Conservation (phyloP, 176 grass and related monocot species). For the Oryza nivara region DNA sequence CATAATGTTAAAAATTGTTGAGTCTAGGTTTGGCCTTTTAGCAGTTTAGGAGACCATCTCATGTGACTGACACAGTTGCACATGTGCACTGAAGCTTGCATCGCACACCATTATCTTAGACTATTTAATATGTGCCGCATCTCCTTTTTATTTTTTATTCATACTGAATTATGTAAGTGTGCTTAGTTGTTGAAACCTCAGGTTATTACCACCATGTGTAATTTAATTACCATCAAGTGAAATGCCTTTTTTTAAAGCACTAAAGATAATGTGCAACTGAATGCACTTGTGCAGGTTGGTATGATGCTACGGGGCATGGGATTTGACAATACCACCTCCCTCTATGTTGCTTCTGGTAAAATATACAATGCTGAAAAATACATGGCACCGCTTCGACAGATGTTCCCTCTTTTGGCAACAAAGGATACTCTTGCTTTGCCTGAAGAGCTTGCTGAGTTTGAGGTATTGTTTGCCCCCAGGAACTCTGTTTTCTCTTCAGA, state of each 20-base stretch:
- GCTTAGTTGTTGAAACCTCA: slow-evolving; percentile 7
- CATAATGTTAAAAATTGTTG: not conserved
- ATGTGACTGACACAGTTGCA: not conserved
- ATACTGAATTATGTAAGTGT: not conserved
- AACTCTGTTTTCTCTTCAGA: not conserved
- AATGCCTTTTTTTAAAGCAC: not conserved
- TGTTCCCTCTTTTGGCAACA: slow-evolving; percentile 83
- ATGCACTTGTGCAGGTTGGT: slow-evolving; percentile 69
- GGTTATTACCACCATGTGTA: not conserved
- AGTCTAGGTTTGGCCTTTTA: not conserved
- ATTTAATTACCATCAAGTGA: not conserved
- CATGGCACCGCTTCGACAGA: slow-evolving; percentile 80
- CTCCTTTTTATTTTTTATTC: not conserved
- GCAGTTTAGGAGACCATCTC: not conserved
- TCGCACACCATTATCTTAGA: not conserved
- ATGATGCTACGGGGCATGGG: slow-evolving; percentile 99
- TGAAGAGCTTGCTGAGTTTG: slow-evolving; percentile 81
- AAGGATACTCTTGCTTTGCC: slow-evolving; percentile 83
- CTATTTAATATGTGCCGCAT: not conserved
- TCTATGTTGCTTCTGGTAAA: slow-evolving; percentile 94
- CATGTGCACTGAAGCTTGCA: slow-evolving; percentile 10
- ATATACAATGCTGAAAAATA: slow-evolving; percentile 88
- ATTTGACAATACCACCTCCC: slow-evolving; percentile 74
- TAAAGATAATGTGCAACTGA: slow-evolving; percentile 17
- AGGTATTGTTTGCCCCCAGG: slow-evolving; percentile 51